Base-by-base conservation (phyloP, 805 yeast species). In the Suhomyces prunicola region DNA sequence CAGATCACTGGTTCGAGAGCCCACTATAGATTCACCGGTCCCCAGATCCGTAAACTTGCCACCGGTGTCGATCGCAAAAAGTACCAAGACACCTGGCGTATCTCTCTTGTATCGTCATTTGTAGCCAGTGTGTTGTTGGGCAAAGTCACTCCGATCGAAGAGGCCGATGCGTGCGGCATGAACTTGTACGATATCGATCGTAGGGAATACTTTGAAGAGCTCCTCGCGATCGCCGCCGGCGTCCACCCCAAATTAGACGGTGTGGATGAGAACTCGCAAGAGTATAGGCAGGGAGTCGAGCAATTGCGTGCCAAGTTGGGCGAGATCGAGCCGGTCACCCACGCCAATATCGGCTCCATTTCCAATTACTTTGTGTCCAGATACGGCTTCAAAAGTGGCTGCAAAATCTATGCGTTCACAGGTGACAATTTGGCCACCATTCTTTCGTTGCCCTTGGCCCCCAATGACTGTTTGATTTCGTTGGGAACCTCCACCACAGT, bases 401-500 rank as follows among this genome's bases (percentile, higher is more conserved):
- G 96, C 61, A 69, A 75, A 45, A 76, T 91, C 12, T 85, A 80
- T 59, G 81, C 96, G 1, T 87, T 90, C 63, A 91, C 97, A 0
- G 97, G 97, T 24, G 97, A 91, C 67, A 91, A 91, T 64, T 77
- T 91, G 51, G 96, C 96, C 3, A 91, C 97, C 0, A 86, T 91
- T 47, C 78, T 92, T 58, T 84, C 97, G 0, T 72, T 92, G 33
- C 96, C 97, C 1, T 76, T 91, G 57, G 73, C 79, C 35, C 82
- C 86, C 26, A 86, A 87, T 65, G 97, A 91, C 67, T 81, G 88
- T 19, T 76, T 92, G 57, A 78, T 92, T 2, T 88, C 96, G 2
- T 74, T 92, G 67, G 97, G 97, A 0, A 91, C 97, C 0, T 86
- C 94, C n/a, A 91, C 97, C 2, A 91, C 97, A 0, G 89, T 90